A percentile compares a stretch with the other conserved stretches of the same genome.
Evolutionary conservation across 2,329 filamentous ascomycete species (phyloP).

Genomic region (Ophiostoma sp.): DNA sequence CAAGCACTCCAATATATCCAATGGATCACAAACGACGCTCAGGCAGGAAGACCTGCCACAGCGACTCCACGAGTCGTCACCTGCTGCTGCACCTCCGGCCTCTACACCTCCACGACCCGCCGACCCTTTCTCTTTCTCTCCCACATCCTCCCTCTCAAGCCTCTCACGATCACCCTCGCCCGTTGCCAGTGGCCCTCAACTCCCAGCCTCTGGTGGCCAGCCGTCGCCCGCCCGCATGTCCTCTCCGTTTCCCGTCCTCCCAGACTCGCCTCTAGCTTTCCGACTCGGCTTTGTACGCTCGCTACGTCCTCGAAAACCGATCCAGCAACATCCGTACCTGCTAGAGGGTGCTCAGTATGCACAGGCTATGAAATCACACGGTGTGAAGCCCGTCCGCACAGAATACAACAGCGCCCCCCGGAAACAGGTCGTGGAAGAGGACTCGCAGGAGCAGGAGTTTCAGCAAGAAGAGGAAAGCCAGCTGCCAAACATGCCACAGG

Average conservation of each 20-base stretch:
- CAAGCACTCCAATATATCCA: neutral
- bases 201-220: neutral
- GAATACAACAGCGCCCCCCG: constrained; percentile 36
- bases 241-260: constrained; percentile 12
- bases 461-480: constrained; percentile 53
- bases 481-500: constrained; percentile 35
- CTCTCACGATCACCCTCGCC: constrained; percentile 19
- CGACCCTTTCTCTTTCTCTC: constrained; percentile 22
- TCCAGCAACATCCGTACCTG: constrained; percentile 61
- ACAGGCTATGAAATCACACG: constrained; percentile 54
- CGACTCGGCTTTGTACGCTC: constrained; percentile 46
- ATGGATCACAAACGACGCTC: neutral
- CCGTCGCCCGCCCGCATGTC: neutral
- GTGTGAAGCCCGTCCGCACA: constrained; percentile 54
- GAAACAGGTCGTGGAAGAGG: constrained; percentile 39
- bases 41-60: neutral
- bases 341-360: constrained; percentile 58
- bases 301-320: constrained; percentile 60
- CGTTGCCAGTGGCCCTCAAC: neutral
- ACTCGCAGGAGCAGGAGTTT: constrained; percentile 53
- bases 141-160: constrained; percentile 24
- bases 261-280: constrained; percentile 31
- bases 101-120: neutral
- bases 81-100: neutral
- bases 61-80: neutral